Conservation (phyloP, 345 rosid species). For the Gossypium sturtianum region DNA sequence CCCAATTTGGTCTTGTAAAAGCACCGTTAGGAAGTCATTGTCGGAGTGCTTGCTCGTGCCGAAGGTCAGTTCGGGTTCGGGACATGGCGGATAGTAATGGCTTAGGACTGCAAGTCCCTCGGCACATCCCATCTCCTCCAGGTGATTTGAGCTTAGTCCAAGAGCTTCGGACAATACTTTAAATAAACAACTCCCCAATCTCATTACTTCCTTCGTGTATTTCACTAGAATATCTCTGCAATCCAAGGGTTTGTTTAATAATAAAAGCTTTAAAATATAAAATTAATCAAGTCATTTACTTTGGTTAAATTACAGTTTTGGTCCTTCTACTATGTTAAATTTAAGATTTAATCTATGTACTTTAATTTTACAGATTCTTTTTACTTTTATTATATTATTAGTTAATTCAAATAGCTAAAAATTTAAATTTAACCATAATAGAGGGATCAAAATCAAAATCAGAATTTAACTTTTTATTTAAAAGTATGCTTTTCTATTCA, state of each 20-base stretch:
- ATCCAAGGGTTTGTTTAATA: not conserved
- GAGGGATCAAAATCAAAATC: too few relatives aligned
- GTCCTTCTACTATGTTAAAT: too few relatives aligned
- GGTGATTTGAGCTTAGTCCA: conserved; percentile 25
- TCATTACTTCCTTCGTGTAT: conserved; percentile 30
- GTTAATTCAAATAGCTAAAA: too few relatives aligned
- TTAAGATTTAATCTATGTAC: too few relatives aligned
- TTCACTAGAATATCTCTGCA: conserved; percentile 31
- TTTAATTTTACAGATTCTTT: too few relatives aligned
- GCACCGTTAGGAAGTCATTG: conserved; percentile 43
- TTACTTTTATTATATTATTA: too few relatives aligned
- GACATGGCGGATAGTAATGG: conserved; percentile 64
- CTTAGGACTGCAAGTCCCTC: conserved; percentile 24
- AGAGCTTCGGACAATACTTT: conserved; percentile 37
- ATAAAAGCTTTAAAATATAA: too few relatives aligned
- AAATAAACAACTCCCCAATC: conserved; percentile 25
- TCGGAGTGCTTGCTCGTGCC: conserved; percentile 48
- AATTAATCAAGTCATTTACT: too few relatives aligned
- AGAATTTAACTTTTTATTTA: too few relatives aligned
- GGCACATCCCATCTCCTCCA: conserved; percentile 25
- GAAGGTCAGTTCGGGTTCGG: conserved; percentile 49
- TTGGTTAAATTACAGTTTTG: too few relatives aligned
- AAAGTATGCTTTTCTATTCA: too few relatives aligned
- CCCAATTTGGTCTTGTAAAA: conserved; percentile 28
- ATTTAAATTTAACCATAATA: too few relatives aligned